Evolutionary conservation across 768 basidiomycete genomes (phyloP), one percentile per base, ranked within the genome.

Genomic region (Boletus edulis): DNA sequence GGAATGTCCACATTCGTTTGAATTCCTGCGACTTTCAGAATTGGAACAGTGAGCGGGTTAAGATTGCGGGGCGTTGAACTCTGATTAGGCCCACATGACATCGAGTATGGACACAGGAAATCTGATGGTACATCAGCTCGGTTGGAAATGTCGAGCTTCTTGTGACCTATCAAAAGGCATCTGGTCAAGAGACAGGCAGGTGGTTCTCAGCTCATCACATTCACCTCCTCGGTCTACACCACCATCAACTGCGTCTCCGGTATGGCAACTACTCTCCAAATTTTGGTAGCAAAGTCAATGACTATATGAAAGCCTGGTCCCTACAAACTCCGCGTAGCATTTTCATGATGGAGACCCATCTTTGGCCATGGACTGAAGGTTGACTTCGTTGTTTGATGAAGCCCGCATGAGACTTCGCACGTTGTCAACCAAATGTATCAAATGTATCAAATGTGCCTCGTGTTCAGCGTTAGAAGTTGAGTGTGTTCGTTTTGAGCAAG

Each of bases 211-310:
- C 60, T 27, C 34, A 56, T 61, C 45, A 60, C 22, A 50, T 43
- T 49, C 53, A 58, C 62, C 51, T 63, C 66, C 64, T 68, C 64
- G 66, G 68, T 64, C 54, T 56, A 59, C 57, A 45, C 38, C 54
- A 62, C 56, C 49, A 47, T 51, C 42, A 47, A 46, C 40, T 43
- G 42, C 46, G 35, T 52, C 49, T 58, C 55, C 20, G 46, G 57
- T 61, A 59, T 61, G 59, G 59, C 40, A 58, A 60, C 22, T 34
- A 22, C 49, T 56, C 32, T 46, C 52, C 55, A 46, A 38, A 32
- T 32, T 46, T 49, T 42, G 46, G 52, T 5, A 24, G 43, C 20
- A 50, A 29, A 41, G 41, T 46, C 9, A 40, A 47, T 48, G 55
- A 27, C 43, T 61, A 31, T 38, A 54, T 52, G 54, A 38, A 54